phyloP scores from a whole-genome alignment of 768 basidiomycete genomes.

The Psilocybe cubensis region DNA sequence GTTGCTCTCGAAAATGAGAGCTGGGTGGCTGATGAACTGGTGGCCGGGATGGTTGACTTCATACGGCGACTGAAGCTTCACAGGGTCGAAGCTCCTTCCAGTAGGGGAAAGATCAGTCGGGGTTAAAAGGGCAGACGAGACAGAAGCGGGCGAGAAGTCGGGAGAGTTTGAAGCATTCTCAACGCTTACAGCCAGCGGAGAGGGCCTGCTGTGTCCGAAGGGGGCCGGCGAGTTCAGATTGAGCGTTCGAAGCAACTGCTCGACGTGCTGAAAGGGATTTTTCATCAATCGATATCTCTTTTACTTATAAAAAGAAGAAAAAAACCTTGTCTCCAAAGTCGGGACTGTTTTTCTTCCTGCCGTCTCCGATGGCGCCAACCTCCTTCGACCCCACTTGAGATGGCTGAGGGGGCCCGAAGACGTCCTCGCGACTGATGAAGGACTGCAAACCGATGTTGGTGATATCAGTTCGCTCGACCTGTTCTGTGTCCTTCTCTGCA shows the following conservation, averaged over 20 bases:
- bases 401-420: constrained; percentile 56
- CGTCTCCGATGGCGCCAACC: constrained; percentile 82
- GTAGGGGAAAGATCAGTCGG: constrained; percentile 77
- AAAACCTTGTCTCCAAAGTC: constrained; percentile 58
- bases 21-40: constrained; percentile 49
- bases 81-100: constrained; percentile 53
- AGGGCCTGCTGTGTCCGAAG: constrained; percentile 40
- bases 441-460: constrained; percentile 27
- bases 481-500: constrained; percentile 43
- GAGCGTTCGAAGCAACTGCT: constrained; percentile 77
- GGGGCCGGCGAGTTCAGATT: constrained; percentile 80
- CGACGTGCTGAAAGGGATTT: constrained; percentile 48
- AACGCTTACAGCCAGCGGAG: constrained; percentile 42
- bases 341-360: constrained; percentile 65
- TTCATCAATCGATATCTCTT: constrained; percentile 23
- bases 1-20: constrained; percentile 42
- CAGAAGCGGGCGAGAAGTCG: constrained; percentile 75
- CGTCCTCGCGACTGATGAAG: constrained; percentile 56
- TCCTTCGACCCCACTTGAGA: constrained; percentile 37
- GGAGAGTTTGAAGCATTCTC: constrained; percentile 59
- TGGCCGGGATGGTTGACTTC: constrained; percentile 45
- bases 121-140: constrained; percentile 70
- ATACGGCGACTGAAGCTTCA: constrained; percentile 56
- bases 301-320: constrained; percentile 18
- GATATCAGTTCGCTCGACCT: constrained; percentile 25